Evolutionary conservation across 1,284 basidiomycete species (phyloP).

Genomic region (Ceratobasidium sp.): DNA sequence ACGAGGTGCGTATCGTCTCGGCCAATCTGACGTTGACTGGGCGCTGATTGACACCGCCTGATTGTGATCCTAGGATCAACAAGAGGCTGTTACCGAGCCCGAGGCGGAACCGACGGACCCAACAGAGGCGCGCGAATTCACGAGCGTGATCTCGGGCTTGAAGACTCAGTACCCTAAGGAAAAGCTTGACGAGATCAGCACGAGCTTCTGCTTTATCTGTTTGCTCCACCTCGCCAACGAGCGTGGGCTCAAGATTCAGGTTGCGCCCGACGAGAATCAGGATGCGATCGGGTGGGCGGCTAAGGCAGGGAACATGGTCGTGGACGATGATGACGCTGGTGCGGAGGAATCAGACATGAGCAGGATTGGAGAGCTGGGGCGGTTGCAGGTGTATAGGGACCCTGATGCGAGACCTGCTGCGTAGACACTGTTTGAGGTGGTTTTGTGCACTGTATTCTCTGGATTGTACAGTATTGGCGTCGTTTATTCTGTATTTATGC

Average conservation of each 20-base stretch:
- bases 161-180: constrained; percentile 87
- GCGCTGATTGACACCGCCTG: not conserved
- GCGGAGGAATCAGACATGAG: constrained; percentile 51
- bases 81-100: constrained; percentile 53
- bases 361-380: constrained; percentile 76
- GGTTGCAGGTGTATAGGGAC: constrained; percentile 79
- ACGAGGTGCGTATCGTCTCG: constrained; percentile 52
- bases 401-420: constrained; percentile 68
- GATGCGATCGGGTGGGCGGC: constrained; percentile 51
- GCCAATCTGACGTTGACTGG: not conserved
- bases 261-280: constrained; percentile 57
- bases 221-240: constrained; percentile 95
- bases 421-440: constrained; percentile 51
- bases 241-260: constrained; percentile 86
- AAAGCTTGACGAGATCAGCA: constrained; percentile 98
- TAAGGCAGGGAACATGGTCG: constrained; percentile 49
- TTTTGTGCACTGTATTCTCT: too few species aligned
- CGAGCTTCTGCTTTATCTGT: constrained; percentile 99
- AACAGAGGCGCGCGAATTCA: constrained; percentile 78
- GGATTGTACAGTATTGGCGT: not conserved
- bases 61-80: too few species aligned
- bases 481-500: constrained; percentile 35
- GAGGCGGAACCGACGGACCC: constrained; percentile 63
- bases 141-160: constrained; percentile 84
- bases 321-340: constrained; percentile 49